These are phyloP conservation scores for Paraconiothyrium sp. DNA, from an alignment of 2,329 filamentous ascomycete species.

Conservation along the genomic window DNA sequence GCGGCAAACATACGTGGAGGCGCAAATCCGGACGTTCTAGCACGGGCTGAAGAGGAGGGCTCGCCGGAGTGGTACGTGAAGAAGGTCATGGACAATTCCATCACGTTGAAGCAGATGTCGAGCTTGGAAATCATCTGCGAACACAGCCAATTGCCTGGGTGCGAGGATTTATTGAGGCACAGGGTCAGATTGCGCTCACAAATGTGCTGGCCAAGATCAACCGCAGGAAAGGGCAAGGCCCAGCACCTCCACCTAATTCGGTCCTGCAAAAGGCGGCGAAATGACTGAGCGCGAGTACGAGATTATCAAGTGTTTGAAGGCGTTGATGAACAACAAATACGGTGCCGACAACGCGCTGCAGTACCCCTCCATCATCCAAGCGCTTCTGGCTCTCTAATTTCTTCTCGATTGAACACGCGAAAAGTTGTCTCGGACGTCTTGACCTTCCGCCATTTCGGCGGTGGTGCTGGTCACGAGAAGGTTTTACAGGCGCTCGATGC, in stretches of 20 bases:
- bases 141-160: slow-evolving; percentile 99
- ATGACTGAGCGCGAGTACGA: slow-evolving; percentile 93
- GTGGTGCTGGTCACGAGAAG: slow-evolving; percentile 88
- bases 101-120: slow-evolving; percentile 89
- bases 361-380: slow-evolving; percentile 89
- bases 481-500: slow-evolving; percentile 93
- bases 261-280: slow-evolving; percentile 69
- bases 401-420: slow-evolving; percentile 86
- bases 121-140: slow-evolving; percentile 90
- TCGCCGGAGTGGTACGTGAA: slow-evolving; percentile 98
- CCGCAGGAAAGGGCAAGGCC: slow-evolving; percentile 79
- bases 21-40: slow-evolving; percentile 70
- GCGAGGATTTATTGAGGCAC: slow-evolving; percentile 93
- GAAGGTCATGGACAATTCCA: slow-evolving; percentile 94
- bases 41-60: slow-evolving; percentile 89
- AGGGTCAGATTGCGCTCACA: slow-evolving; percentile 94
- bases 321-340: slow-evolving; percentile 99
- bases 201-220: slow-evolving; percentile 95
- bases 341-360: slow-evolving; percentile 93
- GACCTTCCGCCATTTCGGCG: slow-evolving; percentile 93
- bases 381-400: slow-evolving; percentile 86
- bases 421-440: slow-evolving; percentile 96
- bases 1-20: slow-evolving; percentile 66
- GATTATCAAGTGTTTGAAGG: slow-evolving; percentile 96
- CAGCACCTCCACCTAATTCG: slow-evolving; percentile 67